Evolutionary conservation across 305 asterid genomes (phyloP).

Genomic region (Caryopteris hybrid): DNA sequence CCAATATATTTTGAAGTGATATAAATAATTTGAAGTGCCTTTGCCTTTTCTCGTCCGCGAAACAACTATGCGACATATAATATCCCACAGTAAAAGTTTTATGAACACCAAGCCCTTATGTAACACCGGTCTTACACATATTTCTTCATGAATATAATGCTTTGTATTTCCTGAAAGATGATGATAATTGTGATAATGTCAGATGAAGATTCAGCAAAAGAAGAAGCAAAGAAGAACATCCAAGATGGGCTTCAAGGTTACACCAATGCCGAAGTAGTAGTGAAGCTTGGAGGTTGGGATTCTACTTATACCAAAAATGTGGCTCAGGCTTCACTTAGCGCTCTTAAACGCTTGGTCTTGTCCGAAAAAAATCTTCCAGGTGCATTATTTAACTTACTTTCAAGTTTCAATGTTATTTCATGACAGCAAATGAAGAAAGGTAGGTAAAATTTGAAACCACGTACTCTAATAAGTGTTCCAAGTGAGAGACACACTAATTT

Average conservation of each 20-base stretch:
- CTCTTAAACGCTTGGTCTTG: conserved; percentile 70
- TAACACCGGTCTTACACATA: too few species aligned
- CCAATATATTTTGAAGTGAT: too few species aligned
- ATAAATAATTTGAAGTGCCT: too few species aligned
- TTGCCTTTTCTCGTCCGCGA: too few species aligned
- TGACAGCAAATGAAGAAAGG: too few species aligned
- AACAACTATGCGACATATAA: too few species aligned
- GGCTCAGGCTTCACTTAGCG: conserved; percentile 78
- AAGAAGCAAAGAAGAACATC: conserved; percentile 56
- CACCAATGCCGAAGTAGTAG: conserved; percentile 71
- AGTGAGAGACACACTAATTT: too few species aligned
- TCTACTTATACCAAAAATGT: conserved; percentile 53
- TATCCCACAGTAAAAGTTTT: too few species aligned
- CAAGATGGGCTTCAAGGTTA: conserved; percentile 51
- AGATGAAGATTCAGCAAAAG: conserved; percentile 77
- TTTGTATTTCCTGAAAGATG: neutral
- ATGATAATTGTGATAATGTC: conserved; percentile 7
- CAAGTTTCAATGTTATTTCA: neutral
- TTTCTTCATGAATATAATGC: neutral
- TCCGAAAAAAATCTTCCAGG: conserved; percentile 77
- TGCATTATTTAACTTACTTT: conserved; percentile 7
- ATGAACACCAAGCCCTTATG: too few species aligned
- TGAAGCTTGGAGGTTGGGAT: conserved; percentile 81
- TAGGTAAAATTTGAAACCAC: too few species aligned
- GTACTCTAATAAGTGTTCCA: too few species aligned